Conservation (phyloP, 257 asterid species). For the Fraxinus americana region DNA sequence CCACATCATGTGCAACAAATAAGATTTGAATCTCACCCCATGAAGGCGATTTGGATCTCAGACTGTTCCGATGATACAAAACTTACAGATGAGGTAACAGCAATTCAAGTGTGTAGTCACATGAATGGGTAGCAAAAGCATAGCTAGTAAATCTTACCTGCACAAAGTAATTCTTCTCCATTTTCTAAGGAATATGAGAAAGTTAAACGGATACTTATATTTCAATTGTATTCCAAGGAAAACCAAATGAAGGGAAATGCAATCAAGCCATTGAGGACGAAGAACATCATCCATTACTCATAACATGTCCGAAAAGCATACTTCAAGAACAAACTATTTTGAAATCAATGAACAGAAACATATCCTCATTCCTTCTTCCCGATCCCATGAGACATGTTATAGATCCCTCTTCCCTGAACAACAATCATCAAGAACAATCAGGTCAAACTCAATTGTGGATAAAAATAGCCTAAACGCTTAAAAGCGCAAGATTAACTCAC, state of each 20-base stretch:
- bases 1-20: too few relatives aligned
- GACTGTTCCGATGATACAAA: background rate
- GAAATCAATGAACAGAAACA: background rate
- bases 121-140: background rate
- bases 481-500: conserved; percentile 44
- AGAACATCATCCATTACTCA: conserved; percentile 17
- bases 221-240: background rate
- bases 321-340: conserved; percentile 4
- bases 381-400: conserved; percentile 77
- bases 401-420: conserved; percentile 71
- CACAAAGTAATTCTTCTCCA: background rate
- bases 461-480: background rate
- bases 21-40: too few relatives aligned
- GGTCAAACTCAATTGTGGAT: background rate
- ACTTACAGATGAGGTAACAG: too few relatives aligned
- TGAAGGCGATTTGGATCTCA: too few relatives aligned
- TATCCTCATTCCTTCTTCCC: conserved; percentile 79
- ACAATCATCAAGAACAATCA: conserved; percentile 11
- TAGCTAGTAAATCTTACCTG: background rate
- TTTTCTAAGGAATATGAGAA: background rate
- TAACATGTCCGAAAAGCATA: conserved; percentile 6
- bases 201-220: background rate
- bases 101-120: too few relatives aligned
- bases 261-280: background rate
- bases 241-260: conserved; percentile 3